phyloP scores from a whole-genome alignment of 306 rosid species.

The Cotoneaster glaucophyllus region DNA sequence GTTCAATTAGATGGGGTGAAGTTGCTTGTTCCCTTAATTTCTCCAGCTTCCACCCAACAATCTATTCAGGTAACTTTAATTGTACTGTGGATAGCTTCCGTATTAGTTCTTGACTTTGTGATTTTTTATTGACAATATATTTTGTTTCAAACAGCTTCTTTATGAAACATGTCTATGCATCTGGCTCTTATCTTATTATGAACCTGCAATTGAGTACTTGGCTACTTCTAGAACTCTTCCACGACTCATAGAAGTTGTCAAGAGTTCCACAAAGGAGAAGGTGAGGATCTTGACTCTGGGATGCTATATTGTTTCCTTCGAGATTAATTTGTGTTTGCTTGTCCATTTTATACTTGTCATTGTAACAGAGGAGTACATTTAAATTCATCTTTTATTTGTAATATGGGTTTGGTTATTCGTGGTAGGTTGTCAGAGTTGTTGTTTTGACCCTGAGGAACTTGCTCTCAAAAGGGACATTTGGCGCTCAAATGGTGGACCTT shows the following conservation, averaged over 20 bases:
- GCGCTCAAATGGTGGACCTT: slow-evolving; percentile 94
- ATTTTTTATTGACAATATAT: slow-evolving; percentile 13
- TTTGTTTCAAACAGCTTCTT: slow-evolving; percentile 65
- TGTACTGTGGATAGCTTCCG: background rate
- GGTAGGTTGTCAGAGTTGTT: slow-evolving; percentile 95
- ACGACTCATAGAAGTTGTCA: slow-evolving; percentile 74
- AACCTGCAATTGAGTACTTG: slow-evolving; percentile 88
- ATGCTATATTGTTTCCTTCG: slow-evolving; percentile 3
- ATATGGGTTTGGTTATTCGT: slow-evolving; percentile 27
- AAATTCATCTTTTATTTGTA: slow-evolving; percentile 12
- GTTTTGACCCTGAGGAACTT: slow-evolving; percentile 80
- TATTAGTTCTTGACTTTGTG: background rate
- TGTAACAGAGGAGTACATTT: slow-evolving; percentile 1
- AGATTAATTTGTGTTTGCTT: background rate
- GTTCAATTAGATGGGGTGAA: slow-evolving; percentile 88
- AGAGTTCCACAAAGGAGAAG: slow-evolving; percentile 98
- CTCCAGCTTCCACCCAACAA: slow-evolving; percentile 97
- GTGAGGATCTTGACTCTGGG: slow-evolving; percentile 34
- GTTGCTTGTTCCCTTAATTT: slow-evolving; percentile 79
- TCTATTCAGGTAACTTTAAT: slow-evolving; percentile 72
- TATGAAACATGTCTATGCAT: slow-evolving; percentile 92
- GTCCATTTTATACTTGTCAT: slow-evolving; percentile 11
- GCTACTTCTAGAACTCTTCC: slow-evolving; percentile 94
- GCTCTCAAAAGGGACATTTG: slow-evolving; percentile 79
- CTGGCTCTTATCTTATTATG: slow-evolving; percentile 93